These are phyloP conservation scores for Aureobasidium sp. DNA, from an alignment of 2,329 filamentous ascomycete genomes.

Conservation along the genomic window DNA sequence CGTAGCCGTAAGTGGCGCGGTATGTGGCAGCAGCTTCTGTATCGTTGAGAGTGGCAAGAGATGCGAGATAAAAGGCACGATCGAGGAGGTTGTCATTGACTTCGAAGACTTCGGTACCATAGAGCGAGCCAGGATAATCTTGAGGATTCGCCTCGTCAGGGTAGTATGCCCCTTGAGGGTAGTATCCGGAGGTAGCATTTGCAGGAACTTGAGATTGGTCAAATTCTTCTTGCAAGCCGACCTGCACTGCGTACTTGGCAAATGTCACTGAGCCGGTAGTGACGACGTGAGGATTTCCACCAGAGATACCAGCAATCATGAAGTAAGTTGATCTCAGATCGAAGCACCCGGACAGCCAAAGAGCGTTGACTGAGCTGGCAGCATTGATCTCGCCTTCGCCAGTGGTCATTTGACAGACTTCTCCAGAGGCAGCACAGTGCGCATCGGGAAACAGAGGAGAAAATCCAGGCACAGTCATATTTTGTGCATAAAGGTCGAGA, in stretches of 20 bases:
- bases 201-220: slow-evolving; percentile 18
- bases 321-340: slow-evolving; percentile 22
- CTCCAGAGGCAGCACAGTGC: not conserved
- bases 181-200: slow-evolving; percentile 20
- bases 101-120: slow-evolving; percentile 31
- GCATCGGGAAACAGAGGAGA: slow-evolving; percentile 4
- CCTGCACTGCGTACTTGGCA: slow-evolving; percentile 21
- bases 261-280: slow-evolving; percentile 22
- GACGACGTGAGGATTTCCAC: slow-evolving; percentile 20
- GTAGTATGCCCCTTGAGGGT: slow-evolving; percentile 19
- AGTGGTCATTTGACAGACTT: slow-evolving; percentile 5
- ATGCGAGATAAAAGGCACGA: slow-evolving; percentile 22
- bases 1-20: slow-evolving; percentile 24
- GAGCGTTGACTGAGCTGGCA: slow-evolving; percentile 12
- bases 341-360: slow-evolving; percentile 19
- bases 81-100: slow-evolving; percentile 27
- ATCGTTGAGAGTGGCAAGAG: slow-evolving; percentile 24
- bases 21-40: slow-evolving; percentile 23
- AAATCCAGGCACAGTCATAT: slow-evolving; percentile 5
- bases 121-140: slow-evolving; percentile 22
- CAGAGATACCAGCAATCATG: slow-evolving; percentile 24
- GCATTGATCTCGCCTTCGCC: slow-evolving; percentile 9
- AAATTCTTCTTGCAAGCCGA: slow-evolving; percentile 21
- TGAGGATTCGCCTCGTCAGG: slow-evolving; percentile 17
- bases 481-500: not conserved